Evolutionary conservation across 2,329 filamentous ascomycete genomes (phyloP), one percentile per base, ranked within the genome.

Genomic region (Penicillium sp.): DNA sequence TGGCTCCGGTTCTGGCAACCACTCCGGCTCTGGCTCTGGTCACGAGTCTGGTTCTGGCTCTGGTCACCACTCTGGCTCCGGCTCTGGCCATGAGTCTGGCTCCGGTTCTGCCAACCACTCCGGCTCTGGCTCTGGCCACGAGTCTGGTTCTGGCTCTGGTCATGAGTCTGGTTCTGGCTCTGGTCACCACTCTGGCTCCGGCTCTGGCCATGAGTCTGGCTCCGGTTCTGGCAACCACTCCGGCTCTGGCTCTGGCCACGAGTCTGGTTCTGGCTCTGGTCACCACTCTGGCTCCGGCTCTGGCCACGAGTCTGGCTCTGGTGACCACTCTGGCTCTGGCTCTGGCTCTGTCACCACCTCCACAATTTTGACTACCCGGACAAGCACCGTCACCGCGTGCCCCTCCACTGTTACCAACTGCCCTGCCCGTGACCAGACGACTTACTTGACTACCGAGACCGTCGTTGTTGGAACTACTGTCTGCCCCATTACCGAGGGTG

Each of bases 401-500:
- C 49, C 49, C n/a, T 31, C 37, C 2, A 44, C 37, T 33, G 26
- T 52, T 19, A 52, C 37, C 8, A 14, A 52, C 19, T 52, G 49
- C 29, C 49, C 49, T 10, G 37, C 37, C 37, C 39, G 37, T 24
- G 24, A 52, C 3, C 24, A 27, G 13, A 52, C 49, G 3, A 52
- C 49, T 22, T 52, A 44, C 19, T 19, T 52, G 22, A 52, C 49
- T 16, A 52, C 49, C 6, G 49, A 52, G 49, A 52, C 49, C 7
- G 39, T 52, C 16, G 49, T 52, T n/a, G 37, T 52, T 11, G 37
- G 37, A 16, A 44, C 49, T 45, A 52, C 49, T 24, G 26, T 52
- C 39, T 52, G 49, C 37, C 49, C 49, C 19, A 22, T 52, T n/a
- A 52, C 49, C 11, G 49, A 39, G 7, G 26, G n/a, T 16, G n/a